Evolutionary conservation across 345 rosid species (phyloP), one percentile per base, ranked within the genome.

Genomic region (Rhodamnia rubescens): DNA sequence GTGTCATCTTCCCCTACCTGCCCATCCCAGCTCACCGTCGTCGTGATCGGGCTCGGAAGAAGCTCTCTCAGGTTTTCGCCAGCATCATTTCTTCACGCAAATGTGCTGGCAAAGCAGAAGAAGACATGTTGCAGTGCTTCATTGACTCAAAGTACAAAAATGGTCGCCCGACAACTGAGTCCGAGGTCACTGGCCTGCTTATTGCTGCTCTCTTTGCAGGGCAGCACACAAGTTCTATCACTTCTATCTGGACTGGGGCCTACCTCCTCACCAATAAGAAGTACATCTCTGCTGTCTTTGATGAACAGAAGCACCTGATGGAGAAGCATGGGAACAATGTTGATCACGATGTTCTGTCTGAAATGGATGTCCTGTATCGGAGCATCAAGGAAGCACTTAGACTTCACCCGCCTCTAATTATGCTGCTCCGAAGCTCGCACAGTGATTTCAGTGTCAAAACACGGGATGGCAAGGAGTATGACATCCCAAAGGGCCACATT

Each of bases 161-260:
- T 84, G 99, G 99, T 36, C 95, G 99, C 69, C 92, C 91, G 42
- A 97, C 99, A 61, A 96, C 98, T 0, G 98, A 97, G 44, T 57
- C 93, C 20, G 99, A 97, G 92, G 91, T 96, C 88, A 95, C 99
- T 0, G 99, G 99, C 64, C 88, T 97, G 89, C 98, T 97, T 84
- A 97, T 97, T 74, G 99, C 99, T 53, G 98, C 99, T 86, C 94
- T 97, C 69, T 97, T 97, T 90, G 99, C 98, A 26, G 99, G 99
- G 74, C 99, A 97, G 92, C 99, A 97, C 90, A 97, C 99, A 32
- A 97, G 99, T 89, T 97, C 99, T 75, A 97, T 97, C 90, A 96
- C 99, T 84, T 97, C 99, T 84, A 93, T 95, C 0, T 97, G 99
- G 99, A 95, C 98, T 3, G 99, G 99, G 44, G 96, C 99, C 85